Evolutionary conservation across 345 rosid species (phyloP).

Genomic region (Eutrema heterophyllum): DNA sequence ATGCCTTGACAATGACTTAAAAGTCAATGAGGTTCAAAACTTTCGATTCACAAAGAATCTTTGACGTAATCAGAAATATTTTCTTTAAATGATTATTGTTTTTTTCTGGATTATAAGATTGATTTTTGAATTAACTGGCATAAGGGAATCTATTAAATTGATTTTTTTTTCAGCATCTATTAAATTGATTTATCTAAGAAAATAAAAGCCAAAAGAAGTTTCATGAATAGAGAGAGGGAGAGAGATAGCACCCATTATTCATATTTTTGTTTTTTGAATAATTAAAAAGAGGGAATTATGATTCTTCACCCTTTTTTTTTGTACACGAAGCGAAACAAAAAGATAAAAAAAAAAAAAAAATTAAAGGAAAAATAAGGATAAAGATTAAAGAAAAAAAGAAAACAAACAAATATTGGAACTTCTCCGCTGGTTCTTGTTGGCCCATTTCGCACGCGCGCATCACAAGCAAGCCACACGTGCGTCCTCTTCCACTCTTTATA

Average conservation of each 20-base stretch:
- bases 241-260: no score
- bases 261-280: not conserved
- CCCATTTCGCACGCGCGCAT: constrained; percentile 17
- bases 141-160: no score
- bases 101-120: not conserved
- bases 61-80: not conserved
- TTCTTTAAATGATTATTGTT: not conserved
- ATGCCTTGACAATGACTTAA: not conserved
- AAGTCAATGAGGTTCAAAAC: not conserved
- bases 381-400: not conserved
- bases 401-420: not conserved
- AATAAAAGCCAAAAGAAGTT: no score
- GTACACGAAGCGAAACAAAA: constrained; percentile 14
- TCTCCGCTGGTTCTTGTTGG: constrained; percentile 2
- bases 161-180: no score
- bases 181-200: no score
- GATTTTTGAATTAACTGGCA: no score
- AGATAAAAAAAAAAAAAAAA: not conserved
- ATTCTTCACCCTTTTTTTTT: not conserved
- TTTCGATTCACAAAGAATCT: not conserved
- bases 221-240: no score
- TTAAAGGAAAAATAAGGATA: not conserved
- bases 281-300: not conserved
- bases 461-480: constrained; percentile 26
- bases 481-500: not conserved